These are phyloP conservation scores for Micractinium conductrix DNA, from an alignment of 139 green algal genomes.

Conservation along the genomic window DNA sequence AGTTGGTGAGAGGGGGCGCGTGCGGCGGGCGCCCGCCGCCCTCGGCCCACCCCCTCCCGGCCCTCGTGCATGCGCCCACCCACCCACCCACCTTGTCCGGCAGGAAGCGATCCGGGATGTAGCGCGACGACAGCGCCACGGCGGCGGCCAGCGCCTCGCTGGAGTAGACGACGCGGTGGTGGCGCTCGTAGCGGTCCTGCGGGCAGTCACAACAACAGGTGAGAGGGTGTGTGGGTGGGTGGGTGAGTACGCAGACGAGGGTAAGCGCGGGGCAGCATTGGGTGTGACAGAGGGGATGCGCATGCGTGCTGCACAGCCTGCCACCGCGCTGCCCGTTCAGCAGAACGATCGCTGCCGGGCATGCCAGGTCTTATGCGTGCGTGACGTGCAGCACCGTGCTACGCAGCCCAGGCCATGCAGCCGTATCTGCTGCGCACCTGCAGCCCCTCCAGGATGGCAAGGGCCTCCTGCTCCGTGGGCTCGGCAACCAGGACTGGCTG, in stretches of 20 bases:
- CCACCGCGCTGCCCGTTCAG: no score
- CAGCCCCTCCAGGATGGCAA: conserved; percentile 83
- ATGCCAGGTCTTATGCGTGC: no score
- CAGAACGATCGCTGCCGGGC: no score
- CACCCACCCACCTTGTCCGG: conserved; percentile 84
- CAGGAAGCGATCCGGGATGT: conserved; percentile 90
- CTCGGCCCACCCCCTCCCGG: background rate
- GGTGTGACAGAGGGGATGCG: no score
- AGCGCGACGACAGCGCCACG: conserved; percentile 69
- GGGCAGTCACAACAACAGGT: background rate
- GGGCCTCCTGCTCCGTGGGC: conserved; percentile 71
- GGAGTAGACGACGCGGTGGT: conserved; percentile 80
- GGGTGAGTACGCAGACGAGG: no score
- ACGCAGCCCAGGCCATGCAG: no score
- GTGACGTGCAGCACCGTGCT: no score
- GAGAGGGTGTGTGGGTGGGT: no score
- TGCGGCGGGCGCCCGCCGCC: no score
- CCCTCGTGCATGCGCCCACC: background rate
- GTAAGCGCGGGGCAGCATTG: no score
- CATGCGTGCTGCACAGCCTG: no score
- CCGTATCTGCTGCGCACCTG: background rate
- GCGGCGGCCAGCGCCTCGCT: conserved; percentile 60
- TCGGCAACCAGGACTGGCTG: conserved; percentile 91
- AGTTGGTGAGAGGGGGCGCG: background rate
- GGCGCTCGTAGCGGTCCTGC: conserved; percentile 83